These are phyloP conservation scores for Beauveria sp. DNA, from an alignment of 2,329 filamentous ascomycete species.

Conservation along the genomic window DNA sequence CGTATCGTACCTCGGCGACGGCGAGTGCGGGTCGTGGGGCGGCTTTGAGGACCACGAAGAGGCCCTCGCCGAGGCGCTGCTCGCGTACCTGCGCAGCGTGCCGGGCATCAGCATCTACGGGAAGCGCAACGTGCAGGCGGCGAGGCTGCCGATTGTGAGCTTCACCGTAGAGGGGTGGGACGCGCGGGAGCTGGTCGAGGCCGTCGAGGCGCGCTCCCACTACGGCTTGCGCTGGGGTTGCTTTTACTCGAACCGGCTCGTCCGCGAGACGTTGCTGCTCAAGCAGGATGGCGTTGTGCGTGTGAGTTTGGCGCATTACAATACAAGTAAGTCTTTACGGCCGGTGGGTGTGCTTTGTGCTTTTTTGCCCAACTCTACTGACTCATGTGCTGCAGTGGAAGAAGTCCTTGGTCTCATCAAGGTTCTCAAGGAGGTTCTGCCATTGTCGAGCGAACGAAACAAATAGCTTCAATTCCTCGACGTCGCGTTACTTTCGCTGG, in stretches of 20 bases:
- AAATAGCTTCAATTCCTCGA: not conserved
- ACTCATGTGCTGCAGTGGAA: slow-evolving; percentile 7
- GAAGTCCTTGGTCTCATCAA: slow-evolving; percentile 10
- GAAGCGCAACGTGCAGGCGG: slow-evolving; percentile 34
- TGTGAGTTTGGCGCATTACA: slow-evolving; percentile 68
- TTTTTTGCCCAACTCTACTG: slow-evolving; percentile 6
- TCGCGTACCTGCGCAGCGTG: slow-evolving; percentile 49
- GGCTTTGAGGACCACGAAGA: slow-evolving; percentile 52
- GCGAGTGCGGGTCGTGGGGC: slow-evolving; percentile 36
- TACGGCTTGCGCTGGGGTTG: slow-evolving; percentile 60
- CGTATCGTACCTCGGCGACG: slow-evolving; percentile 48
- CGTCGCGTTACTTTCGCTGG: not conserved
- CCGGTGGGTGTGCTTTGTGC: not conserved
- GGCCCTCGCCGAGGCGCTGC: slow-evolving; percentile 47
- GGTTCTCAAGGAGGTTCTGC: slow-evolving; percentile 4
- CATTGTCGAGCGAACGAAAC: not conserved
- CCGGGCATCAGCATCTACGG: slow-evolving; percentile 52
- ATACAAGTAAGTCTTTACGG: slow-evolving; percentile 46
- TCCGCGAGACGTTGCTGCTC: slow-evolving; percentile 50
- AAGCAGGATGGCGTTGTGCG: slow-evolving; percentile 54
- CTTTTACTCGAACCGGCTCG: slow-evolving; percentile 60
- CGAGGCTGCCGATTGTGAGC: slow-evolving; percentile 57
- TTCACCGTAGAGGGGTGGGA: slow-evolving; percentile 53
- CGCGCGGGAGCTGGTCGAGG: slow-evolving; percentile 51
- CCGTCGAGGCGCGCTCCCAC: slow-evolving; percentile 49